Percentiles rank a stretch among this genome's conserved stretches.
Conservation (phyloP, 371 early-diverging fungal species). For the Mycotypha africana region DNA sequence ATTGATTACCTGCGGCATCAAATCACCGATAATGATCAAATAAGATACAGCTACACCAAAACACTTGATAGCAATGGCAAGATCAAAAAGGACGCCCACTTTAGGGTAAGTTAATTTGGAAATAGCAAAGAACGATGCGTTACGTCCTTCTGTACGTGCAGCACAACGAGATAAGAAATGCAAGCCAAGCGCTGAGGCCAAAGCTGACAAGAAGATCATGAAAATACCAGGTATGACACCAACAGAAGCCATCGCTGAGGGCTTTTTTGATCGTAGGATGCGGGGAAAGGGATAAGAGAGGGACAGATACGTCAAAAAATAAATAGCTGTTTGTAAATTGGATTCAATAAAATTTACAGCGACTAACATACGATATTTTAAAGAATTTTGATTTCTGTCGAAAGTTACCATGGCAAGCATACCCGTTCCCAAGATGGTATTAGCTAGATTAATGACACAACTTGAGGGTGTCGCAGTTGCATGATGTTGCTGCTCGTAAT, state of each 20-base stretch:
- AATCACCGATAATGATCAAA: slow-evolving; percentile 94
- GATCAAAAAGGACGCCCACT: slow-evolving; percentile 87
- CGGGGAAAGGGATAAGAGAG: too few relatives aligned
- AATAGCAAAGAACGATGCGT: slow-evolving; percentile 86
- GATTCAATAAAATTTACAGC: too few relatives aligned
- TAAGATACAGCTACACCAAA: slow-evolving; percentile 98
- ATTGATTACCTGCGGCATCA: slow-evolving; percentile 67
- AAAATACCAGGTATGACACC: slow-evolving; percentile 80
- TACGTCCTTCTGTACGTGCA: slow-evolving; percentile 63
- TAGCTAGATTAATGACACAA: slow-evolving; percentile 73
- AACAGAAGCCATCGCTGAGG: slow-evolving; percentile 80
- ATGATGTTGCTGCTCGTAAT: slow-evolving; percentile 14
- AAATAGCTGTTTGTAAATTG: too few relatives aligned
- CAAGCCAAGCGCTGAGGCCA: slow-evolving; percentile 77
- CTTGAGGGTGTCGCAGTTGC: slow-evolving; percentile 34
- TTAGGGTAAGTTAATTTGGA: slow-evolving; percentile 91
- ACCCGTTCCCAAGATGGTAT: slow-evolving; percentile 94
- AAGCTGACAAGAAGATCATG: slow-evolving; percentile 72
- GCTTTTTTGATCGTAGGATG: too few relatives aligned
- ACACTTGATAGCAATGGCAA: slow-evolving; percentile 99
- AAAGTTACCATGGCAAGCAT: slow-evolving; percentile 90
- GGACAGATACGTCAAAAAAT: too few relatives aligned
- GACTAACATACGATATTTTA: too few relatives aligned
- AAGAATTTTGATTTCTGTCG: background rate
- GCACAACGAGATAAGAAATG: slow-evolving; percentile 79